Evolutionary conservation across 176 grass and related monocot genomes (phyloP), one percentile per base, ranked within the genome.

Genomic region (Stipa capillata): DNA sequence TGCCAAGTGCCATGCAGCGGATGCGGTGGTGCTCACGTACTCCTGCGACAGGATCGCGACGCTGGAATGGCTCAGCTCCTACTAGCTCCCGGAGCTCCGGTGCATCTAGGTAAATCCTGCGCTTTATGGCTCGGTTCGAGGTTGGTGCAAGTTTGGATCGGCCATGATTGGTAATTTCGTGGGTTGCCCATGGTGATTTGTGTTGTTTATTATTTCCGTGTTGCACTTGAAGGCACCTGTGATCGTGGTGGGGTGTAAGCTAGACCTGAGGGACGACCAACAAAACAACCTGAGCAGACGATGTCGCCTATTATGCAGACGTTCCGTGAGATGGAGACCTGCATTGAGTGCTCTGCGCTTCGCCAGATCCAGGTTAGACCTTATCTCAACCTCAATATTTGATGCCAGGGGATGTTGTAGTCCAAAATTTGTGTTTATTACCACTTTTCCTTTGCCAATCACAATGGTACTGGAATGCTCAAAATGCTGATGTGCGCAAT

Each of bases 291-390:
- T 51, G 90, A 97, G 66, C 93, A 97, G 85, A 86, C 93, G 45
- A 97, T 97, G 93, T 82, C 83, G 45, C 90, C 90, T 40, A 97
- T 97, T 73, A 97, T 93, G 90, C 93, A 93, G 75, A 85, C 73
- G 17, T 97, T 91, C 64, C 77, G 90, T 7, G 90, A 97, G 80
- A 97, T n/a, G n/a, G n/a, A n/a, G n/a, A n/a, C n/a, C n/a, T n/a
- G n/a, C n/a, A n/a, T n/a, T n/a, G n/a, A n/a, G n/a, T n/a, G n/a
- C n/a, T n/a, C n/a, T n/a, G n/a, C n/a, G n/a, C n/a, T n/a, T n/a
- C n/a, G n/a, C n/a, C 90, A 97, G 86, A 93, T 97, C 78, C 93
- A 97, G 90, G 93, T 97, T 31, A 65, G 45, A 55, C 41, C 52
- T 4, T 76, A 32, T 73, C 0, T n/a, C n/a, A n/a, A n/a, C n/a